Evolutionary conservation across 192 early-diverging fungal species (phyloP), one percentile per base, ranked within the genome.

Genomic region (Mortierella antarctica): DNA sequence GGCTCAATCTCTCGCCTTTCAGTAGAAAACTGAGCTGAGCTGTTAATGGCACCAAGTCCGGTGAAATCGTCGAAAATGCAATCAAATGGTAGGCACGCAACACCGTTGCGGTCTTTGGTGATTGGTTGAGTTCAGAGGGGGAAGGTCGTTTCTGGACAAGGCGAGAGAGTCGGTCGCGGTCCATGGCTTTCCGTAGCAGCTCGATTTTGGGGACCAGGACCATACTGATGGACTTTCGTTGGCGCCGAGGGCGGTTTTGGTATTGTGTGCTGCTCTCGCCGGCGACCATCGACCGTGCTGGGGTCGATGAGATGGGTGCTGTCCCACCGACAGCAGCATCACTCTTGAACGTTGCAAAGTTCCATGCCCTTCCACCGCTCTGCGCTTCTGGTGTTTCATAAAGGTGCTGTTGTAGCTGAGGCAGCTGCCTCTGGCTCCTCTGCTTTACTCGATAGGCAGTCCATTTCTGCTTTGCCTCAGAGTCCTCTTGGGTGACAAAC

Each of bases 61-160:
- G 64, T 7, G 72, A 74, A 8, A 44, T 74, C 5, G 57, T 31
- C 2, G 64, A 20, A 41, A 61, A 67, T 7, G 64, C 72, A 17
- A 74, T 65, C 14, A 74, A 41, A 23, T 74, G 72, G 44, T 74
- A 61, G 50, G 72, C 58, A 5, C 67, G 63, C 50, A 74, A 50
- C 10, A 67, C 58, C 8, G 51, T 74, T 4, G 72, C 65, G 4
- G 72, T 67, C 15, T 57, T 65, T 7, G 72, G 72, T 8, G 72
- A 66, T 49, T 61, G 63, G 11, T 74, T 67, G 47, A 74, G 57
- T 42, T 74, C 72, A 18, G 63, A 18, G 1, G 72, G 72, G 5
- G 72, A 67, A n/a, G 72, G 72, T 17, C 72, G 72, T 23, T 59
- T 66, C 44, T 74, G 72, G 11, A 74, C 63, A 0, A 74, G 51